Evolutionary conservation across 768 basidiomycete genomes (phyloP).

Genomic region (Trametes gibbosa): DNA sequence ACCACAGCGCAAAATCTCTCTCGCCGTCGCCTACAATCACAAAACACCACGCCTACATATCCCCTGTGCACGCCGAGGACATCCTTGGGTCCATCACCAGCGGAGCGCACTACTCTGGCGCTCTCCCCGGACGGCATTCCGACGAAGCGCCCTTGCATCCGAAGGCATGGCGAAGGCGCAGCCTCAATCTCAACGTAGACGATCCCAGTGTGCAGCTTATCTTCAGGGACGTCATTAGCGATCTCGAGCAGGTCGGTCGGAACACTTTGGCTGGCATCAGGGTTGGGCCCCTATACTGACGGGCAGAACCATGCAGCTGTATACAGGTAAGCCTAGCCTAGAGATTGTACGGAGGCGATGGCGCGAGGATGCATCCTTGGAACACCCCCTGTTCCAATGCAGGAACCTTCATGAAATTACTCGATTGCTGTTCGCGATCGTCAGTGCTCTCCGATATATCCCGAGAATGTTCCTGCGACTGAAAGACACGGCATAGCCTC

Average conservation of each 20-base stretch:
- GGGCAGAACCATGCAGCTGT: conserved; percentile 33
- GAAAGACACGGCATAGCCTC: conserved; percentile 40
- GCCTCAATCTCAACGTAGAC: conserved; percentile 11
- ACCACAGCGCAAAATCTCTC: not conserved
- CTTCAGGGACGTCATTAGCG: conserved; percentile 51
- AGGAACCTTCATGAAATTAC: conserved; percentile 50
- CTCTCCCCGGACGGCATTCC: conserved; percentile 5
- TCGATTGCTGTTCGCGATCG: conserved; percentile 39
- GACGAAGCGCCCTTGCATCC: conserved; percentile 11
- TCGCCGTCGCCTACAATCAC: conserved; percentile 15
- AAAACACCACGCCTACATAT: conserved; percentile 7
- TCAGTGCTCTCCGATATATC: conserved; percentile 28
- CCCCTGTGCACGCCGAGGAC: conserved; percentile 44
- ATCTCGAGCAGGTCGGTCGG: conserved; percentile 46
- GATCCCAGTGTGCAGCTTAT: conserved; percentile 13
- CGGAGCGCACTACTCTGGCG: conserved; percentile 62
- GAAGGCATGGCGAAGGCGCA: conserved; percentile 1
- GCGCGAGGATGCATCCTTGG: conserved; percentile 52
- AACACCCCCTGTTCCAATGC: conserved; percentile 54
- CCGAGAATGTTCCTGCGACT: not conserved
- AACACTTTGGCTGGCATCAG: not conserved
- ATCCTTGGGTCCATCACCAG: conserved; percentile 58
- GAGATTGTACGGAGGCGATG: conserved; percentile 55
- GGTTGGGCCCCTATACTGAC: not conserved
- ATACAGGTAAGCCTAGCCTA: conserved; percentile 48